Percentiles rank a stretch among this genome's conserved stretches.
Conservation (phyloP, 108 stramenopile species). For the Skeletonema marinoi region DNA sequence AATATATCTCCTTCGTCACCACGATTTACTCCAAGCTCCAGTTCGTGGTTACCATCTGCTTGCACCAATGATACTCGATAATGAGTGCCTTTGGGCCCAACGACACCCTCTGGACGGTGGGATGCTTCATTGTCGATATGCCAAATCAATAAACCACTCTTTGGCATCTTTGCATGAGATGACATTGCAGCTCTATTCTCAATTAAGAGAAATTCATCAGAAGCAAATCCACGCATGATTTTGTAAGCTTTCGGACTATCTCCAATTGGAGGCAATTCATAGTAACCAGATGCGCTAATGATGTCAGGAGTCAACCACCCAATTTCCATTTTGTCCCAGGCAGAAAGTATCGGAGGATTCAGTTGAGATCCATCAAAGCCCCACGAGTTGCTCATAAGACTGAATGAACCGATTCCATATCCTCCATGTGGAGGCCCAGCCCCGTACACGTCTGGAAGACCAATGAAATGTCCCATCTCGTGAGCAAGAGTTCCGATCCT, state of each 20-base stretch:
- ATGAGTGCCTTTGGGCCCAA: constrained; percentile 8
- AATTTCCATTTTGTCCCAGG: constrained; percentile 28
- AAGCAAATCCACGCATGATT: constrained; percentile 6
- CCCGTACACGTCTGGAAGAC: constrained; percentile 51
- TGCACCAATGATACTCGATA: constrained; percentile 23
- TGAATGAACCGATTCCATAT: constrained; percentile 13
- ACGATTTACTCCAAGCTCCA: constrained; percentile 24
- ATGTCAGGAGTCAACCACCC: constrained; percentile 18
- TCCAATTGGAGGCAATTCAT: constrained; percentile 10
- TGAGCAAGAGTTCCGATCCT: constrained; percentile 48
- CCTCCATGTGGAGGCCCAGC: constrained; percentile 9
- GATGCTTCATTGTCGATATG: constrained; percentile 19
- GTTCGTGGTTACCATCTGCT: constrained; percentile 21
- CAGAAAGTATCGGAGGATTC: constrained; percentile 22
- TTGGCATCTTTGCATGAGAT: constrained; percentile 11
- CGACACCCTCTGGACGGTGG: constrained; percentile 6
- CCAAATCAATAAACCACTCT: constrained; percentile 24
- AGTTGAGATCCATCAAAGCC: constrained; percentile 10
- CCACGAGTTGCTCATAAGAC: constrained; percentile 17
- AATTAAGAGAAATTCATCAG: constrained; percentile 21
- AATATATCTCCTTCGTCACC: constrained; percentile 27
- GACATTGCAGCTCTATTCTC: constrained; percentile 19
- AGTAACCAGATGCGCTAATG: not conserved
- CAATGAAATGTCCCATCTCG: constrained; percentile 48
- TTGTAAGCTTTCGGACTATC: constrained; percentile 17